phyloP scores from a whole-genome alignment of 2,329 filamentous ascomycete species.

The Aspergillus ruber region DNA sequence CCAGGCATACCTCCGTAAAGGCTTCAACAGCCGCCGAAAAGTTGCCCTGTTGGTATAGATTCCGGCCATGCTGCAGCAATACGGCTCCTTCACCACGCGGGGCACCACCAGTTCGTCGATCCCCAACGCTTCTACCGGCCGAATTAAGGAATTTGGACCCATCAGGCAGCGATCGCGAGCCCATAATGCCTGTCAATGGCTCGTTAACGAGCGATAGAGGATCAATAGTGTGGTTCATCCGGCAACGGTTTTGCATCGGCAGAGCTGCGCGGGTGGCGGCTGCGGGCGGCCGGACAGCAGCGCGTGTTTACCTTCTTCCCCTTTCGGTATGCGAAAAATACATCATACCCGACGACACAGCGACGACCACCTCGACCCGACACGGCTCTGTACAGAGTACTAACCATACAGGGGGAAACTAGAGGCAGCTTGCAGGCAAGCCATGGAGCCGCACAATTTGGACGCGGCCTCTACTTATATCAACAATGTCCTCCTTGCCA shows the following conservation, averaged over 20 bases:
- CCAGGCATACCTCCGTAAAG: constrained; percentile 31
- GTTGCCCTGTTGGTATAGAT: constrained; percentile 38
- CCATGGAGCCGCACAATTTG: constrained; percentile 46
- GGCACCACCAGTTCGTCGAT: constrained; percentile 1
- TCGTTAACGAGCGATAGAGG: constrained; percentile 8
- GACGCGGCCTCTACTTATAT: constrained; percentile 58
- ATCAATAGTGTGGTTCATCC: constrained; percentile 3
- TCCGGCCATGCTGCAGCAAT: constrained; percentile 36
- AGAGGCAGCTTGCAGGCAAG: constrained; percentile 21
- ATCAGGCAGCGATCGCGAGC: background rate
- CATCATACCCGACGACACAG: background rate
- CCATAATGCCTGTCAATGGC: background rate
- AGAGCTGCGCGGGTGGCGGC: constrained; percentile 16
- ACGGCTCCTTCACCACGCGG: constrained; percentile 14
- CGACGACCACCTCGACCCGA: background rate
- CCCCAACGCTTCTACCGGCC: background rate
- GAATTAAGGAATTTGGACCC: background rate
- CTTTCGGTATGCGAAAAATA: constrained; percentile 24
- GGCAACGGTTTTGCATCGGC: background rate
- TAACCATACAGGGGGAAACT: background rate
- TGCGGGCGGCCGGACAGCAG: constrained; percentile 11
- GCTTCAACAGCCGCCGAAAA: constrained; percentile 38
- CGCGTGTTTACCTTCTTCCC: constrained; percentile 40
- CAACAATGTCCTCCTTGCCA: constrained; percentile 60
- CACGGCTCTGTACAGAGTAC: constrained; percentile 1